These are phyloP conservation scores for Neltuma alba DNA, from an alignment of 306 rosid genomes.

Conservation along the genomic window DNA sequence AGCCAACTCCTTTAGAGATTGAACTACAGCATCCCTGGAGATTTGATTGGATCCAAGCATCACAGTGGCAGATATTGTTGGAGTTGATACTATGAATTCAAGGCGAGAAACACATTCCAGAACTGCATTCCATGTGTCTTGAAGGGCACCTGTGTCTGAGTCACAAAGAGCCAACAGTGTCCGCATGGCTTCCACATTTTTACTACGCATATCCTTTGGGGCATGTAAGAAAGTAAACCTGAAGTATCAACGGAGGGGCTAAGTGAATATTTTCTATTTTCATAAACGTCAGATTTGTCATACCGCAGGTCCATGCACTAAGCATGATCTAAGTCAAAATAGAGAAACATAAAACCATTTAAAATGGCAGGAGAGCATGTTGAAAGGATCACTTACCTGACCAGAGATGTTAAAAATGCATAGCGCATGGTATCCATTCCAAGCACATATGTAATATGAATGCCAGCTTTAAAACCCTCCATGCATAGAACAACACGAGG, in stretches of 20 bases:
- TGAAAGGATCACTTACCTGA: slow-evolving; percentile 60
- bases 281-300: slow-evolving; percentile 30
- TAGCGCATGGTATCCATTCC: slow-evolving; percentile 99
- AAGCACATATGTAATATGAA: slow-evolving; percentile 83
- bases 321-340: slow-evolving; percentile 28
- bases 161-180: slow-evolving; percentile 79
- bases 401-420: slow-evolving; percentile 96
- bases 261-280: slow-evolving; percentile 33
- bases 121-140: slow-evolving; percentile 99
- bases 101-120: slow-evolving; percentile 98
- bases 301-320: slow-evolving; percentile 28
- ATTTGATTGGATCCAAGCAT: slow-evolving; percentile 98
- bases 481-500: slow-evolving; percentile 86
- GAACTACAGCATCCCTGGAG: slow-evolving; percentile 93
- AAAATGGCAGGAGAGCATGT: not conserved
- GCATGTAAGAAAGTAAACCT: slow-evolving; percentile 99
- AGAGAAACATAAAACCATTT: not conserved
- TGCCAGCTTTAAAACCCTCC: slow-evolving; percentile 99
- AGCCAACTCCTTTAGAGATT: slow-evolving; percentile 87
- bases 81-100: slow-evolving; percentile 82
- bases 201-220: slow-evolving; percentile 99
- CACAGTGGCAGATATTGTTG: slow-evolving; percentile 83
- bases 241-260: slow-evolving; percentile 47
- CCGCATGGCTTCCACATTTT: slow-evolving; percentile 94
- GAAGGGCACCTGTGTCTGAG: slow-evolving; percentile 81